Conservation (phyloP, 164 flowering plant species). For the Paratinospora sagittata region DNA sequence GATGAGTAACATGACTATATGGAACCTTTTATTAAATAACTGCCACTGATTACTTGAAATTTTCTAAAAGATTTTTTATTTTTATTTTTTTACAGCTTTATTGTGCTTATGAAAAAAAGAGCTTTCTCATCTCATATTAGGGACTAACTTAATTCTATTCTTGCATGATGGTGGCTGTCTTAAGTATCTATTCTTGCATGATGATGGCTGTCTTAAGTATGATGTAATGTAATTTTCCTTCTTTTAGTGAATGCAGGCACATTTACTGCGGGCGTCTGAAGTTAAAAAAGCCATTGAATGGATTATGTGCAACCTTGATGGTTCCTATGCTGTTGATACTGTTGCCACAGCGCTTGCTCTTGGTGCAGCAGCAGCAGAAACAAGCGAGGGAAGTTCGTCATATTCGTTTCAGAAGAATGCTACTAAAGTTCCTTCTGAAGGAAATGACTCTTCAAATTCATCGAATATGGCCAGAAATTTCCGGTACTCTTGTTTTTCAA, state of each 20-base stretch:
- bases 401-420: constrained; percentile 37
- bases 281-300: constrained; percentile 94
- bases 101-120: too few species aligned
- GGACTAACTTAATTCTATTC: too few species aligned
- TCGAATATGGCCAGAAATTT: constrained; percentile 75
- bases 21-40: too few species aligned
- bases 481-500: constrained; percentile 39
- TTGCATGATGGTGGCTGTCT: neutral
- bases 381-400: constrained; percentile 41
- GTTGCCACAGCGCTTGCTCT: constrained; percentile 74
- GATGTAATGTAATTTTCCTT: constrained; percentile 57
- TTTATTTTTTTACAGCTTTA: too few species aligned
- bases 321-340: constrained; percentile 79
- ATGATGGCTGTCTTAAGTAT: constrained; percentile 18
- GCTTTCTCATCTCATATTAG: too few species aligned
- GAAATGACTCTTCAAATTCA: constrained; percentile 46
- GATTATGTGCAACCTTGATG: constrained; percentile 86
- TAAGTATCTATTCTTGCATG: neutral
- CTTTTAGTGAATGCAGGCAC: constrained; percentile 96
- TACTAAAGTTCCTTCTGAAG: constrained; percentile 39
- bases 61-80: too few species aligned
- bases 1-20: too few species aligned
- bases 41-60: too few species aligned
- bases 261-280: constrained; percentile 87
- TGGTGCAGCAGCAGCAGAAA: constrained; percentile 65